Evolutionary conservation across 805 yeast genomes (phyloP), one percentile per base, ranked within the genome.

Genomic region (Candida sithepensis): DNA sequence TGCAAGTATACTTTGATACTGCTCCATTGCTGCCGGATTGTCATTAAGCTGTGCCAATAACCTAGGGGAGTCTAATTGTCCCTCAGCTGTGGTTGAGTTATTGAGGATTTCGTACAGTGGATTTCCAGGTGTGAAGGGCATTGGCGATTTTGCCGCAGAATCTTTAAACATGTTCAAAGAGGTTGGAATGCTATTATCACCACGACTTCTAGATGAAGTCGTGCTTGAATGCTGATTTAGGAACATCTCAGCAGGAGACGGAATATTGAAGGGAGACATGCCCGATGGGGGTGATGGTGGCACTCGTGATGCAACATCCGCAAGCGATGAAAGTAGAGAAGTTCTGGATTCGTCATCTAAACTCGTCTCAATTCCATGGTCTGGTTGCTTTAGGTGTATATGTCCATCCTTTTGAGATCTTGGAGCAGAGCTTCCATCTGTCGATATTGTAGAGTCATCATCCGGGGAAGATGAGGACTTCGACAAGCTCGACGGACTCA

Each of bases 31-130:
- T 3, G 51, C 42, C 20, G 61, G 64, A 34, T 58, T 58, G 12
- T 52, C 57, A 24, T 42, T 52, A 10, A 59, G 46, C 37, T 58
- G 60, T 4, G 57, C 55, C 19, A 55, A 26, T 21, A 60, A 48
- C 21, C 47, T 53, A 3, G 65, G 63, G 1, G 64, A 60, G 46
- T 60, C 61, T 13, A 59, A 36, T 19, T 46, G 45, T n/a, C 61
- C 60, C 33, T 52, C 48, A 1, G 48, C 32, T 14, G 53, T 51
- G 7, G 60, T 51, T 18, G 59, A 32, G 42, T 41, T 54, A 42
- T 52, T 57, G 42, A 60, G 45, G 8, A 57, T 33, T 21, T 60
- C 64, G 39, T 50, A 55, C 18, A 60, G 45, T 3, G 56, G 52
- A 44, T 52, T 53, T 16, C 60, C 58, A 13, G 58, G 58, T 2